These are phyloP conservation scores for Penicillium sp. DNA, from an alignment of 2,329 filamentous ascomycete species.

Conservation along the genomic window DNA sequence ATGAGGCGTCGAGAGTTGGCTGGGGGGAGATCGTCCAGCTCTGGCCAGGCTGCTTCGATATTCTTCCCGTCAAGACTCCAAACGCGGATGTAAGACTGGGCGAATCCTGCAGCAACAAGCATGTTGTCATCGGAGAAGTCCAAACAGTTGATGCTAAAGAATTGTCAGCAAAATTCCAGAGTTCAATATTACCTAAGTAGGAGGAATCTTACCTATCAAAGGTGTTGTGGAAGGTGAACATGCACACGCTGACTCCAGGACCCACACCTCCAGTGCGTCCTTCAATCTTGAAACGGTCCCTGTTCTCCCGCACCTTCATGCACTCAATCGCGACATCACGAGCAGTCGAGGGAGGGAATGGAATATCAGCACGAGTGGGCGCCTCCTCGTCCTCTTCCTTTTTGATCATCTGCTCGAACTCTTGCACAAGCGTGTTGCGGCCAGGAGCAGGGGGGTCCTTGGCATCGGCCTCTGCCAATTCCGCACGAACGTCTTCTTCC, in stretches of 20 bases:
- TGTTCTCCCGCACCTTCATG: conserved; percentile 87
- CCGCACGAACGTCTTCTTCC: conserved; percentile 80
- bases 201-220: conserved; percentile 70
- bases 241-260: conserved; percentile 82
- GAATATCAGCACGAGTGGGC: conserved; percentile 75
- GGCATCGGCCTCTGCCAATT: conserved; percentile 83
- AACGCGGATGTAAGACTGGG: conserved; percentile 92
- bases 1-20: conserved; percentile 75
- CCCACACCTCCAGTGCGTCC: conserved; percentile 80
- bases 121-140: conserved; percentile 92
- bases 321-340: conserved; percentile 93
- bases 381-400: conserved; percentile 84
- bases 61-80: conserved; percentile 88
- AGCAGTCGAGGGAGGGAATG: conserved; percentile 82
- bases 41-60: conserved; percentile 67
- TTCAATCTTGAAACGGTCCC: conserved; percentile 88
- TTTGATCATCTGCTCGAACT: conserved; percentile 86
- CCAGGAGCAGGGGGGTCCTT: conserved; percentile 71
- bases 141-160: conserved; percentile 69
- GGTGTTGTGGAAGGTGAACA: conserved; percentile 99
- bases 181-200: background rate
- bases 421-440: conserved; percentile 73
- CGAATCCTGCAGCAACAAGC: conserved; percentile 84
- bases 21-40: conserved; percentile 62
- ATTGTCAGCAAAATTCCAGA: conserved; percentile 48